A percentile compares a stretch with the other conserved stretches of the same genome.
Evolutionary conservation across 2,329 filamentous ascomycete genomes (phyloP).

Genomic region (Stemphylium lycopersici): DNA sequence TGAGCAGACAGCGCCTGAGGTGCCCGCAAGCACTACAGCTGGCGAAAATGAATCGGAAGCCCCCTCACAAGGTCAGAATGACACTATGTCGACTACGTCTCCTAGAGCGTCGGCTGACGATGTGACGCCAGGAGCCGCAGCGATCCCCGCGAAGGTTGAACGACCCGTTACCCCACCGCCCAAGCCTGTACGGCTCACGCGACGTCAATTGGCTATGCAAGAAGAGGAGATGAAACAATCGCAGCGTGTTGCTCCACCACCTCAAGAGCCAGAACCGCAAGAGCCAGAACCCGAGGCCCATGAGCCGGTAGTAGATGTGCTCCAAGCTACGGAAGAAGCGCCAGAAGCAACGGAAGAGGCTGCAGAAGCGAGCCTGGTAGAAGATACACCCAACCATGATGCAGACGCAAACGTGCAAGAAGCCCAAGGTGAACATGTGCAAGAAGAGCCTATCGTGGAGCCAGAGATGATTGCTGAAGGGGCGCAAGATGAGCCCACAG

Average conservation of each 20-base stretch:
- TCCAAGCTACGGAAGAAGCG: background rate
- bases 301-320: slow-evolving; percentile 14
- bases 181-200: slow-evolving; percentile 41
- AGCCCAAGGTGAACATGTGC: background rate
- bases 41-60: slow-evolving; percentile 26
- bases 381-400: slow-evolving; percentile 2
- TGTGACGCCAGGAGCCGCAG: slow-evolving; percentile 23
- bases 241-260: slow-evolving; percentile 20
- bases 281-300: slow-evolving; percentile 3
- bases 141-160: slow-evolving; percentile 28
- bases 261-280: slow-evolving; percentile 15
- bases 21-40: slow-evolving; percentile 27
- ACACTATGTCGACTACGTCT: slow-evolving; percentile 4
- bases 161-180: slow-evolving; percentile 32
- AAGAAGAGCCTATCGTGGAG: background rate
- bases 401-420: slow-evolving; percentile 4
- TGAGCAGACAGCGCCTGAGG: slow-evolving; percentile 26
- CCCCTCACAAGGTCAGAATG: slow-evolving; percentile 22
- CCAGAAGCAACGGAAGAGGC: background rate
- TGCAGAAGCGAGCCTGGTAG: slow-evolving; percentile 5
- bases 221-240: slow-evolving; percentile 38
- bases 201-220: slow-evolving; percentile 44
- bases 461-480: slow-evolving; percentile 2
- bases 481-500: background rate
- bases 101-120: slow-evolving; percentile 22